Evolutionary conservation across 2,329 filamentous ascomycete species (phyloP).

Genomic region (Aspergillus japonicus): DNA sequence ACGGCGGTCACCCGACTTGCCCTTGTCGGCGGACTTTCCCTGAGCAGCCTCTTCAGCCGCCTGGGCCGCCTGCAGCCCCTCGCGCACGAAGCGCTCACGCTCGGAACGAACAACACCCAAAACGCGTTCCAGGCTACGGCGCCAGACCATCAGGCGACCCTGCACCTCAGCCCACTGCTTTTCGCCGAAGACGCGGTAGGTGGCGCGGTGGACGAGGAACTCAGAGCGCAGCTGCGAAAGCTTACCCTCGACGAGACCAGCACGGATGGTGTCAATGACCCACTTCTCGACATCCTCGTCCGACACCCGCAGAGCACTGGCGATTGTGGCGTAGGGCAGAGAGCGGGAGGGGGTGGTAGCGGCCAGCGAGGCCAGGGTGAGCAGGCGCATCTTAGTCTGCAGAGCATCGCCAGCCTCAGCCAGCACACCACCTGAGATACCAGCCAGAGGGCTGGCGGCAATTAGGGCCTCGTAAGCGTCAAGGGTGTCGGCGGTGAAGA

Average conservation of each 20-base stretch:
- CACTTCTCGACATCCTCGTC: slow-evolving; percentile 89
- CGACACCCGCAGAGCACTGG: slow-evolving; percentile 79
- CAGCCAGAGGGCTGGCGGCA: slow-evolving; percentile 52
- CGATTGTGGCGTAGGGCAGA: slow-evolving; percentile 82
- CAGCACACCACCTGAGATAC: slow-evolving; percentile 80
- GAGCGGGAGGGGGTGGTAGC: slow-evolving; percentile 80
- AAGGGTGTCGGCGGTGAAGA: slow-evolving; percentile 90
- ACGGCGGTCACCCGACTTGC: slow-evolving; percentile 35
- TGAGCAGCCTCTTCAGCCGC: slow-evolving; percentile 33
- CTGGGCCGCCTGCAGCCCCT: slow-evolving; percentile 56
- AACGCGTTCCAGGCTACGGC: slow-evolving; percentile 74
- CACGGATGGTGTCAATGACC: slow-evolving; percentile 97
- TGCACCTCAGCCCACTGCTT: slow-evolving; percentile 98
- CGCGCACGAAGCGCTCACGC: slow-evolving; percentile 74
- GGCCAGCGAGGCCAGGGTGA: slow-evolving; percentile 87
- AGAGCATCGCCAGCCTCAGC: slow-evolving; percentile 74
- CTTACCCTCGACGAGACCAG: slow-evolving; percentile 92
- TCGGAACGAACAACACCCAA: slow-evolving; percentile 75
- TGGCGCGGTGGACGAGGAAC: slow-evolving; percentile 93
- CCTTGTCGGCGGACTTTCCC: slow-evolving; percentile 32
- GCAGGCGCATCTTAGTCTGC: slow-evolving; percentile 91
- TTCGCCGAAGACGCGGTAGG: slow-evolving; percentile 94
- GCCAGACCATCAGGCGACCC: slow-evolving; percentile 87
- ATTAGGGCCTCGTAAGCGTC: slow-evolving; percentile 96
- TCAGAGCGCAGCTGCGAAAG: slow-evolving; percentile 88